Percentiles rank a stretch among this genome's conserved stretches.
Conservation (phyloP, 1,139 yeast species). For the Schizosaccharomyces versatilis region DNA sequence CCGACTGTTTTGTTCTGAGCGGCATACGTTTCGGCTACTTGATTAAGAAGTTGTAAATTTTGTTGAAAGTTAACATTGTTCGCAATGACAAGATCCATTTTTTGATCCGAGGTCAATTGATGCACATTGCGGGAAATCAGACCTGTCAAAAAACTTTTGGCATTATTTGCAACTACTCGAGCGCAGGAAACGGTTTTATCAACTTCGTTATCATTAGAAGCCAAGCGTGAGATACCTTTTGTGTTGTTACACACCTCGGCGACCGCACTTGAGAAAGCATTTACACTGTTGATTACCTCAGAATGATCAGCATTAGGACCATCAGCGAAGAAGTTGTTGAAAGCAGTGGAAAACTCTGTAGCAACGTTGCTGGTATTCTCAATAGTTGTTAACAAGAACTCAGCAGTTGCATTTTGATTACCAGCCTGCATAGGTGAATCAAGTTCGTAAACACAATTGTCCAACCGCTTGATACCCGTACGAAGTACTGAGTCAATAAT, state of each 20-base stretch:
- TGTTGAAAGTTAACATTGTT: constrained; percentile 58
- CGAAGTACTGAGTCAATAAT: constrained; percentile 53
- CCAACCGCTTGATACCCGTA: constrained; percentile 50
- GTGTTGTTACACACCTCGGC: constrained; percentile 46
- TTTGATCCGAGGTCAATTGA: constrained; percentile 36
- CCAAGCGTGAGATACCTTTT: constrained; percentile 43
- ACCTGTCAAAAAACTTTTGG: constrained; percentile 41
- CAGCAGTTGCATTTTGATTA: constrained; percentile 56
- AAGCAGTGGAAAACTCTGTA: constrained; percentile 61
- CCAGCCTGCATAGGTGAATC: constrained; percentile 71
- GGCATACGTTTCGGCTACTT: constrained; percentile 35
- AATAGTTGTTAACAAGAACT: constrained; percentile 42
- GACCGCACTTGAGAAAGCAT: constrained; percentile 42
- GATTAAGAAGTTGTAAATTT: constrained; percentile 36
- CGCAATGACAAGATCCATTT: constrained; percentile 54
- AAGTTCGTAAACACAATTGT: constrained; percentile 50
- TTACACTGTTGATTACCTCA: constrained; percentile 43
- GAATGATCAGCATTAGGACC: constrained; percentile 53
- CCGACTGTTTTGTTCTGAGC: constrained; percentile 26
- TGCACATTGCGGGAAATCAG: constrained; percentile 34
- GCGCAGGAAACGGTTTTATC: constrained; percentile 31
- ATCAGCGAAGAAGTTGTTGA: constrained; percentile 58
- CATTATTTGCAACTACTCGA: constrained; percentile 35
- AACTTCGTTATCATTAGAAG: constrained; percentile 27
- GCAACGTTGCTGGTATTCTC: constrained; percentile 54